A percentile compares a stretch with the other conserved stretches of the same genome.
phyloP scores from a whole-genome alignment of 2,329 filamentous ascomycete species.

The Neonectria coccinea region DNA sequence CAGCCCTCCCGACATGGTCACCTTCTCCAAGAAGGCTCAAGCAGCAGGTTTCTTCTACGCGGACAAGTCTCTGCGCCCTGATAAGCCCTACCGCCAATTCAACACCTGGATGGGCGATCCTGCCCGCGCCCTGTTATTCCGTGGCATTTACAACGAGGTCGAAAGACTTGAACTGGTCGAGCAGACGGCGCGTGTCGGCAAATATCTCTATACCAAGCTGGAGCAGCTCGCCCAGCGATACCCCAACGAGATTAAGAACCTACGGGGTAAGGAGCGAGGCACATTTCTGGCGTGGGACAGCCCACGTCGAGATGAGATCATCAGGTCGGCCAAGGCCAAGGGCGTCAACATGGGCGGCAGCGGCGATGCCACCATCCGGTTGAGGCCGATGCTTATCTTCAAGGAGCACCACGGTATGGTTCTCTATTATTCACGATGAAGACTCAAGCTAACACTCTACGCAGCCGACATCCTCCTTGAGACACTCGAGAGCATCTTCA shows the following conservation, averaged over 20 bases:
- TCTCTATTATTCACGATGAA: not conserved
- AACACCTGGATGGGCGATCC: slow-evolving; percentile 98
- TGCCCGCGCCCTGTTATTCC: slow-evolving; percentile 83
- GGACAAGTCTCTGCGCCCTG: slow-evolving; percentile 86
- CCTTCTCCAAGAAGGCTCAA: slow-evolving; percentile 91
- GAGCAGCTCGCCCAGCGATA: slow-evolving; percentile 74
- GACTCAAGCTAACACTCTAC: not conserved
- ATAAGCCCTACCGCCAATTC: slow-evolving; percentile 94
- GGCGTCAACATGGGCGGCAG: slow-evolving; percentile 89
- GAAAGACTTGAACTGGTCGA: slow-evolving; percentile 78
- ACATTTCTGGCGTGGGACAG: slow-evolving; percentile 94
- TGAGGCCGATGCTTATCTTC: slow-evolving; percentile 91
- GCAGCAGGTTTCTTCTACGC: slow-evolving; percentile 89
- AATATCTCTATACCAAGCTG: slow-evolving; percentile 79
- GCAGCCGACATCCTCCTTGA: slow-evolving; percentile 81
- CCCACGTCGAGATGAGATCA: slow-evolving; percentile 80
- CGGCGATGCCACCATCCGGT: slow-evolving; percentile 77
- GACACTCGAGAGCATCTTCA: slow-evolving; percentile 78
- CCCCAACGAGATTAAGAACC: slow-evolving; percentile 80
- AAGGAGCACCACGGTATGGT: slow-evolving; percentile 76
- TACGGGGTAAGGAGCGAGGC: slow-evolving; percentile 85
- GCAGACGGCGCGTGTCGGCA: slow-evolving; percentile 79
- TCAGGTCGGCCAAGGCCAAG: slow-evolving; percentile 79
- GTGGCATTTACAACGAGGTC: slow-evolving; percentile 84
- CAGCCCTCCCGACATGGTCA: slow-evolving; percentile 89